These are phyloP conservation scores for Erodium moschatum DNA, from an alignment of 441 rosid genomes.

Conservation along the genomic window DNA sequence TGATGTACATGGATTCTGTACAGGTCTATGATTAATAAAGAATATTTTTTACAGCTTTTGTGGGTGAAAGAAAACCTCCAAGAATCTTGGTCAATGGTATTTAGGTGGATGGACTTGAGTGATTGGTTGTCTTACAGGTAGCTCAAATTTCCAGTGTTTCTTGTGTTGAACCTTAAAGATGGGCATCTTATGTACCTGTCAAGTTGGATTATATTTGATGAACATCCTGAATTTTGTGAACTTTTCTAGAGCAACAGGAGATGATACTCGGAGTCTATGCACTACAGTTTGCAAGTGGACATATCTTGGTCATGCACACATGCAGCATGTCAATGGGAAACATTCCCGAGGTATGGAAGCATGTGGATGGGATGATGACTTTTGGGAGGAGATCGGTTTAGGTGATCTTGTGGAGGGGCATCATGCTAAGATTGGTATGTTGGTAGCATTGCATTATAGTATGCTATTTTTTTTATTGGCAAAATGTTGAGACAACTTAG, in stretches of 20 bases:
- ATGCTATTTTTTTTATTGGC: neutral
- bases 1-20: too few relatives aligned
- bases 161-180: slow-evolving; percentile 7
- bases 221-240: slow-evolving; percentile 16
- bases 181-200: neutral
- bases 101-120: slow-evolving; percentile 96
- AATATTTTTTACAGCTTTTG: slow-evolving; percentile 46
- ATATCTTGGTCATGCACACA: slow-evolving; percentile 96
- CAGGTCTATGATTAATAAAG: slow-evolving; percentile 1
- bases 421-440: slow-evolving; percentile 85
- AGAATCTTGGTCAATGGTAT: slow-evolving; percentile 90
- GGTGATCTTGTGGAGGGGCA: slow-evolving; percentile 83
- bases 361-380: slow-evolving; percentile 95
- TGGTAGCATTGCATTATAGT: slow-evolving; percentile 12
- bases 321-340: slow-evolving; percentile 62
- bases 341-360: slow-evolving; percentile 88
- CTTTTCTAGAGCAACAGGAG: slow-evolving; percentile 73
- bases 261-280: slow-evolving; percentile 90
- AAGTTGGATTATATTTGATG: slow-evolving; percentile 4
- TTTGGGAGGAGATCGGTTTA: slow-evolving; percentile 98
- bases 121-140: slow-evolving; percentile 93
- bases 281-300: slow-evolving; percentile 97
- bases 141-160: slow-evolving; percentile 14
- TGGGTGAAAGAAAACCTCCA: slow-evolving; percentile 93
- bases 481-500: neutral